Conservation (phyloP, 257 asterid species). For the Plantago elongata region DNA sequence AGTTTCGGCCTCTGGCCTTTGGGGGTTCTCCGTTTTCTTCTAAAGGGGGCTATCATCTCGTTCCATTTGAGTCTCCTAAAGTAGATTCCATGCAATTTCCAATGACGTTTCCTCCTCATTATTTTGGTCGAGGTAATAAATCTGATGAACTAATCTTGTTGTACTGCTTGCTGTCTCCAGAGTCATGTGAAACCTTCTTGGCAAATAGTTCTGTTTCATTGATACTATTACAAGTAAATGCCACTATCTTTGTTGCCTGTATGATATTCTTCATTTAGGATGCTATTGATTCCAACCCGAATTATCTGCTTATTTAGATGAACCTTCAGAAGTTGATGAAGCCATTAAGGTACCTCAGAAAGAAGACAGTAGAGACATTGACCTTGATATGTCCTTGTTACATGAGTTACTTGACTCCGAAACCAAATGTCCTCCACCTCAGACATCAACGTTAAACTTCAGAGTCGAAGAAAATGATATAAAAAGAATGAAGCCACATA, state of each 20-base stretch:
- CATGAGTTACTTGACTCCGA: neutral
- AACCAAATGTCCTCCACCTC: neutral
- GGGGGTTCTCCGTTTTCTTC: neutral
- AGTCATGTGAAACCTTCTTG: no score
- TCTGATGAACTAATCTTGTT: no score
- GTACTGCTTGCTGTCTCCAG: no score
- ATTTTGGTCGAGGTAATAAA: neutral
- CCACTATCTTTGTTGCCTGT: no score
- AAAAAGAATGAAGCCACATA: neutral
- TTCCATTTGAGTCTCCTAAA: neutral
- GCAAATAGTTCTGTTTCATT: no score
- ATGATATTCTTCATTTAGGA: no score
- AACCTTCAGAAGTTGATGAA: neutral
- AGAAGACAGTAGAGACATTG: neutral
- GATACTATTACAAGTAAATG: no score
- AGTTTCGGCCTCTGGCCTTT: neutral
- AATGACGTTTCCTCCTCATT: neutral
- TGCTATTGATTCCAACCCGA: no score
- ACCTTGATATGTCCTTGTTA: conserved; percentile 6
- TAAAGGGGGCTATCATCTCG: neutral
- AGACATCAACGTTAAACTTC: no score
- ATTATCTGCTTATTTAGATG: no score
- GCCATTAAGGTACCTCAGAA: neutral
- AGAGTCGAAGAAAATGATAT: no score
- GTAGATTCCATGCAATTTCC: neutral